Evolutionary conservation across 2,329 filamentous ascomycete species (phyloP).

Genomic region (Phaeosphaeriaceae sp.): DNA sequence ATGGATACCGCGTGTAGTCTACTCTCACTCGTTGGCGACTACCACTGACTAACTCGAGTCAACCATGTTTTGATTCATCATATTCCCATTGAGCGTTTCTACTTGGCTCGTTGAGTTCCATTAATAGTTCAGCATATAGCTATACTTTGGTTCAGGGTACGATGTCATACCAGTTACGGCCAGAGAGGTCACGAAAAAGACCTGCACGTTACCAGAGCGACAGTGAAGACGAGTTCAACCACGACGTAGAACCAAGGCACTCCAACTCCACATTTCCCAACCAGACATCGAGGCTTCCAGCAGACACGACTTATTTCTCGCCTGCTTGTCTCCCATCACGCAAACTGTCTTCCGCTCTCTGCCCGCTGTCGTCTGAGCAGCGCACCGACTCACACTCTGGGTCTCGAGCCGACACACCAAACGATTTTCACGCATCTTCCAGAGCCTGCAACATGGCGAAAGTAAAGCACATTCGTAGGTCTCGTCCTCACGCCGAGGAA

Average conservation of each 20-base stretch:
- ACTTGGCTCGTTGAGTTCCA: not conserved
- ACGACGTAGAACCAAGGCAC: not conserved
- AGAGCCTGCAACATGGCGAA: slow-evolving; percentile 8
- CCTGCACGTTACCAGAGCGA: slow-evolving; percentile 3
- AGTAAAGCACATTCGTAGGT: slow-evolving; percentile 3
- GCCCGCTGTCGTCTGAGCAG: too few relatives aligned
- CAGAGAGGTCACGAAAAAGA: slow-evolving; percentile 5
- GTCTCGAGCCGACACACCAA: not conserved
- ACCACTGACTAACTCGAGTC: too few relatives aligned
- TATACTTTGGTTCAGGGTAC: not conserved
- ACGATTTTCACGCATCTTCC: not conserved
- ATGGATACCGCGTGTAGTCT: too few relatives aligned
- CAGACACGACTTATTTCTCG: not conserved
- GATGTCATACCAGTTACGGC: slow-evolving; percentile 7
- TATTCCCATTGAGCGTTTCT: too few relatives aligned
- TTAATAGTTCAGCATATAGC: not conserved
- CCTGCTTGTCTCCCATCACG: too few relatives aligned
- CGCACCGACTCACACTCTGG: not conserved
- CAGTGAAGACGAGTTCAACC: not conserved
- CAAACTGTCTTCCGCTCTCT: too few relatives aligned
- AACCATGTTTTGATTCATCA: too few relatives aligned
- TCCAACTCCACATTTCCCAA: not conserved
- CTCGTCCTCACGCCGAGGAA: not conserved
- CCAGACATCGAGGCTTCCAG: not conserved
- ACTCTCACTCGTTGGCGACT: too few relatives aligned